Conservation (phyloP, 2,329 filamentous ascomycete genomes). For the Helicocarpus griseus region DNA sequence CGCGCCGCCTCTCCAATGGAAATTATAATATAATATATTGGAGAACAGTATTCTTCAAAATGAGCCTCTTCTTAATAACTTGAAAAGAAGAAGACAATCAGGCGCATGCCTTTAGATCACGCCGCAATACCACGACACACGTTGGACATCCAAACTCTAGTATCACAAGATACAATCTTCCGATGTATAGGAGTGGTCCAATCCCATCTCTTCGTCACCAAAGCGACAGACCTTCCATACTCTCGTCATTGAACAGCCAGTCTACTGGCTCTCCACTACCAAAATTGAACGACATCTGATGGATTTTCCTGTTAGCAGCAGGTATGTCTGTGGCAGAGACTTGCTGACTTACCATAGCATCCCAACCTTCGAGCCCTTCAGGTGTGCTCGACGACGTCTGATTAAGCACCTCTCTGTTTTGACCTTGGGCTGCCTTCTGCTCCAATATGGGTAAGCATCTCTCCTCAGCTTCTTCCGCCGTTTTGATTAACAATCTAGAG, state of each 20-base stretch:
- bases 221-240: neutral
- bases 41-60: too few relatives aligned
- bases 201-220: neutral
- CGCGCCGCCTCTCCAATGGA: too few relatives aligned
- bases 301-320: neutral
- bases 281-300: slow-evolving; percentile 23
- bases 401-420: slow-evolving; percentile 8
- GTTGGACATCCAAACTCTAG: too few relatives aligned
- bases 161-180: too few relatives aligned
- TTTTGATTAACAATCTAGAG: slow-evolving; percentile 24
- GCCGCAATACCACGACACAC: too few relatives aligned
- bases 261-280: slow-evolving; percentile 13
- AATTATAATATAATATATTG: too few relatives aligned
- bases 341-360: slow-evolving; percentile 29
- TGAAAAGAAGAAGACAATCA: too few relatives aligned
- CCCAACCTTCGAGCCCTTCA: slow-evolving; percentile 31
- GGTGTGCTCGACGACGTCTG: slow-evolving; percentile 19
- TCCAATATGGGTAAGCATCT: slow-evolving; percentile 20
- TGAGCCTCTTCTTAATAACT: too few relatives aligned
- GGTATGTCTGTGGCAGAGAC: neutral
- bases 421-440: slow-evolving; percentile 10
- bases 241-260: slow-evolving; percentile 10
- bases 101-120: too few relatives aligned
- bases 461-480: slow-evolving; percentile 26
- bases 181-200: too few relatives aligned